Base-by-base conservation (phyloP, 2,329 filamentous ascomycete species). In the Karstenula rhodostoma region DNA sequence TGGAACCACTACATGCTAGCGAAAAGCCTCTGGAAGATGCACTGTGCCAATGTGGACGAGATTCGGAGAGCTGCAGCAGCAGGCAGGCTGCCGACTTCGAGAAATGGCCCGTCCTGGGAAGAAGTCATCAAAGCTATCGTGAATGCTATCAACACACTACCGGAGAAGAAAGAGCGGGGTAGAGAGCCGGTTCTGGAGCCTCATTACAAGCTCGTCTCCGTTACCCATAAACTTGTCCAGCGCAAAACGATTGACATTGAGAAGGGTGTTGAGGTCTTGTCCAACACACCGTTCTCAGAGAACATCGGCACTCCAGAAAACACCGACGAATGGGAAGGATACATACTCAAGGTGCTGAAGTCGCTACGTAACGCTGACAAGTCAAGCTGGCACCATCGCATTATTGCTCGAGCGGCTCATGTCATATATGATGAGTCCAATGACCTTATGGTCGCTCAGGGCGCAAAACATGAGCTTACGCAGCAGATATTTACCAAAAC, bases 341-440 rank as follows among this genome's bases (percentile, higher is more conserved):
- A 92, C 67, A 86, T 90, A 46, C 76, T 89, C 15, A 87, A 78
- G 84, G 86, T 89, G 0, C 76, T 89, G 51, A 86, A 85, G 67
- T 82, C 81, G 33, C 77, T 90, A 56, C 84, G 86, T 57, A 79
- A 79, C 37, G 93, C 93, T 62, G 94, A 97, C 78, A 96, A 96
- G 81, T 91, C 92, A 0, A 94, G 95, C 70, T 97, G 94, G 94
- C 94, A 97, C 73, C 94, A 97, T 75, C 90, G 94, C 22, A 93
- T 97, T 80, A 92, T 93, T 56, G 89, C 90, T 72, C 88, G 93
- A 25, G 89, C 86, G 63, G 88, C 87, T 6, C 84, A 85, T 65
- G 82, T 90, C 43, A 79, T 89, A 7, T 90, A 87, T 66, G 83
- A 89, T 59, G 84, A 85, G 43, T 74, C 79, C 2, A 80, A 81